Percentiles rank a stretch among this genome's conserved stretches.
Evolutionary conservation across 441 rosid species (phyloP).

Genomic region (Geranium incanum): DNA sequence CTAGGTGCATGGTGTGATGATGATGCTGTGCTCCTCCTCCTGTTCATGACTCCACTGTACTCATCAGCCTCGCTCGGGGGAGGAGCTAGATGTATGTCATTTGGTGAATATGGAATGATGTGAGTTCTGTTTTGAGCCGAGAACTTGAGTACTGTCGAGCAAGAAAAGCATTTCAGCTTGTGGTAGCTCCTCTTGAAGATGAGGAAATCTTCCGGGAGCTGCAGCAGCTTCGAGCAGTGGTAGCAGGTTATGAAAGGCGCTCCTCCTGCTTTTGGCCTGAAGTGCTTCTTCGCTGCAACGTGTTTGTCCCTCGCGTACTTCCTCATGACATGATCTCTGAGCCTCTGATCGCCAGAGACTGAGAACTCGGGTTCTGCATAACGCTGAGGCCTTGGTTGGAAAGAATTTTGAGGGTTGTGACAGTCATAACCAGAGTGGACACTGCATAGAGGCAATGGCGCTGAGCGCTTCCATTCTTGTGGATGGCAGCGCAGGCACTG

Average conservation of each 20-base stretch:
- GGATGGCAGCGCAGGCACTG: conserved; percentile 29
- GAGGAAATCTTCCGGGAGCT: conserved; percentile 69
- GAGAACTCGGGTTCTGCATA: no score
- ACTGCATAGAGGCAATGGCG: conserved; percentile 30
- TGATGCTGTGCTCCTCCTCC: conserved; percentile 25
- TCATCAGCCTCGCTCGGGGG: conserved; percentile 39
- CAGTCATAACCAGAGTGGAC: conserved; percentile 28
- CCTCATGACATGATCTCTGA: conserved; percentile 30
- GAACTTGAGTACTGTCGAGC: conserved; percentile 55
- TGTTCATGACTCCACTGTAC: conserved; percentile 21
- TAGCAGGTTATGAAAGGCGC: conserved; percentile 70
- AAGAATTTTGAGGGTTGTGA: conserved; percentile 37
- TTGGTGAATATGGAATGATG: conserved; percentile 40
- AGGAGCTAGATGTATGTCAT: conserved; percentile 21
- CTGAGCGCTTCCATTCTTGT: conserved; percentile 33
- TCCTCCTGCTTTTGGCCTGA: conserved; percentile 69
- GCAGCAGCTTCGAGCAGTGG: conserved; percentile 49
- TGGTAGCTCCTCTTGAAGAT: conserved; percentile 43
- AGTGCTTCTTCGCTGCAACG: conserved; percentile 41
- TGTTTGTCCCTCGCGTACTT: conserved; percentile 42
- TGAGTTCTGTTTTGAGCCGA: conserved; percentile 40
- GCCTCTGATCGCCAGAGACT: conserved; percentile 33
- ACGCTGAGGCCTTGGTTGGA: no score
- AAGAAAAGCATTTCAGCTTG: conserved; percentile 67
- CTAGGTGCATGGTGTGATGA: conserved; percentile 24